A percentile compares a stretch with the other conserved stretches of the same genome.
These are phyloP conservation scores for Heritiera littoralis DNA, from an alignment of 345 rosid genomes.

Conservation along the genomic window DNA sequence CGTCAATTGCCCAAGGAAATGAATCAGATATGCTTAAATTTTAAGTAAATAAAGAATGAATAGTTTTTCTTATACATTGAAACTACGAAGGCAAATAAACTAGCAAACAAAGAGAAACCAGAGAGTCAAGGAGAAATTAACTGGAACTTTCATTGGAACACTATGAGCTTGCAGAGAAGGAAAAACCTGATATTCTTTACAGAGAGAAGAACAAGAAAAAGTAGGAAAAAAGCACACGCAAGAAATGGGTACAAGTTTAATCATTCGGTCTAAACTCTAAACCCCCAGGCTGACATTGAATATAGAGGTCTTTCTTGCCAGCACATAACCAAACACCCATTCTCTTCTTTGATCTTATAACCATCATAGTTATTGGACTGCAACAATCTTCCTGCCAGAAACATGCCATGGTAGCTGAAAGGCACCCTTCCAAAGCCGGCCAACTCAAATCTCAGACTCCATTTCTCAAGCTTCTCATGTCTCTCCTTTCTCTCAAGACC, in stretches of 20 bases:
- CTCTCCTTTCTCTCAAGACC: slow-evolving; percentile 66
- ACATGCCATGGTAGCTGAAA: slow-evolving; percentile 61
- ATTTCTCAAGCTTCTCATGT: slow-evolving; percentile 71
- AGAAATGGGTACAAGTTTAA: slow-evolving; percentile 20
- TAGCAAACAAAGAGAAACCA: background rate
- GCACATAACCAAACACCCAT: slow-evolving; percentile 55
- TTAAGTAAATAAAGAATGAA: background rate
- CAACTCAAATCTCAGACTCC: slow-evolving; percentile 61
- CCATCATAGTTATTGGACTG: slow-evolving; percentile 60
- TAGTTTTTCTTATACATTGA: background rate
- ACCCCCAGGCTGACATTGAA: slow-evolving; percentile 69
- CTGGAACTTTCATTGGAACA: slow-evolving; percentile 20
- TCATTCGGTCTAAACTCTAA: slow-evolving; percentile 36
- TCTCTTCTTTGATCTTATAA: slow-evolving; percentile 61
- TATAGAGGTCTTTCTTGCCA: slow-evolving; percentile 67
- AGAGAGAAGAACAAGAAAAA: slow-evolving; percentile 26
- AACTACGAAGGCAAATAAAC: background rate
- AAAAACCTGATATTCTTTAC: slow-evolving; percentile 36
- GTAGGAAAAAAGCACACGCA: background rate
- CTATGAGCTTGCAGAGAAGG: slow-evolving; percentile 28
- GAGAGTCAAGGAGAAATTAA: slow-evolving; percentile 6
- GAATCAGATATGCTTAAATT: background rate
- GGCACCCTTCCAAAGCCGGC: slow-evolving; percentile 64
- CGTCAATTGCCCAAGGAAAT: background rate
- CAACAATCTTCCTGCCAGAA: slow-evolving; percentile 56